Evolutionary conservation across 2,329 filamentous ascomycete genomes (phyloP).

Genomic region (Colletotrichum viniferum): DNA sequence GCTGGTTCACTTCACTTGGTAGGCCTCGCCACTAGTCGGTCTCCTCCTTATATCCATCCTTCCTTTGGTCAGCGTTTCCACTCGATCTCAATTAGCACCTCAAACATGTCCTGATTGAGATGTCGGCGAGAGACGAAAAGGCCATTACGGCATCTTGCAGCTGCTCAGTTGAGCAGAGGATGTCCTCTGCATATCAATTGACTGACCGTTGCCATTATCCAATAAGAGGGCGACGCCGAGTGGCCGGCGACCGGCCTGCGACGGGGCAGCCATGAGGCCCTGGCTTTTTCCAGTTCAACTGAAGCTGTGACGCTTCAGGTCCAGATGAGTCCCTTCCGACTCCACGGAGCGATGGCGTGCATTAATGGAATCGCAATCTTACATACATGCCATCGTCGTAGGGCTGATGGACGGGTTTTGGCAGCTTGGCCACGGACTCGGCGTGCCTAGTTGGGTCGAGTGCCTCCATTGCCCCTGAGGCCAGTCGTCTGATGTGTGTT

Average conservation of each 20-base stretch:
- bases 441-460: not conserved
- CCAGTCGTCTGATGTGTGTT: not conserved
- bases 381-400: not conserved
- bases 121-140: not conserved
- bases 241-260: slow-evolving; percentile 8
- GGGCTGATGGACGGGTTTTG: slow-evolving; percentile 5
- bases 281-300: not conserved
- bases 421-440: not conserved
- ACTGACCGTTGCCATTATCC: slow-evolving; percentile 10
- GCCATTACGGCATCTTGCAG: not conserved
- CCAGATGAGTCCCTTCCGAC: not conserved
- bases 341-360: slow-evolving; percentile 5
- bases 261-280: slow-evolving; percentile 2
- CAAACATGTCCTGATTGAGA: not conserved
- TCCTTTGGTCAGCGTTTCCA: not conserved
- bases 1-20: not conserved
- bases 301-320: slow-evolving; percentile 17
- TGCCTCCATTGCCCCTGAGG: slow-evolving; percentile 1
- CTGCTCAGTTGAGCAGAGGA: not conserved
- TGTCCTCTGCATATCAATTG: not conserved
- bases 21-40: not conserved
- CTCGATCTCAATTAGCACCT: not conserved
- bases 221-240: not conserved
- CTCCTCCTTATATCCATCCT: not conserved
- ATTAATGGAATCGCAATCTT: slow-evolving; percentile 1